Conservation (phyloP, 495 filamentous ascomycete genomes). For the Aspergillus cavernicola region DNA sequence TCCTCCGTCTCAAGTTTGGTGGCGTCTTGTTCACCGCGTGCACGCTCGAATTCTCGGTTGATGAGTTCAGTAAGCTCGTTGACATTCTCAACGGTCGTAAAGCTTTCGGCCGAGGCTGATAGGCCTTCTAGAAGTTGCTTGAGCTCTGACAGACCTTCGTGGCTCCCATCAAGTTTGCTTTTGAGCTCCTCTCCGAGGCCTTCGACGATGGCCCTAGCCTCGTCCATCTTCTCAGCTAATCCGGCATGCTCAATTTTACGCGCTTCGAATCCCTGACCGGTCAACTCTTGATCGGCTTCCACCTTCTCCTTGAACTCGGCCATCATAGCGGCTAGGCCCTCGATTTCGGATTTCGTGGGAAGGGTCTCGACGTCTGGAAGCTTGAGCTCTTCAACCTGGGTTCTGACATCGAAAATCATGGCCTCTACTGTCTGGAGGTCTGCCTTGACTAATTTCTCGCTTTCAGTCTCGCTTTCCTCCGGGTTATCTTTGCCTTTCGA, state of each 20-base stretch:
- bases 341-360: constrained; percentile 56
- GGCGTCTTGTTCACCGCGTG: constrained; percentile 63
- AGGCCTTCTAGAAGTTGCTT: constrained; percentile 59
- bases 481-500: constrained; percentile 57
- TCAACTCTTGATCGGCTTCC: constrained; percentile 64
- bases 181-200: constrained; percentile 65
- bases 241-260: constrained; percentile 62
- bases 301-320: constrained; percentile 67
- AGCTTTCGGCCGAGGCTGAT: constrained; percentile 56
- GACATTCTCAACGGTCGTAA: constrained; percentile 58
- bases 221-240: constrained; percentile 55
- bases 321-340: constrained; percentile 63
- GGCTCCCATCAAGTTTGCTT: constrained; percentile 56
- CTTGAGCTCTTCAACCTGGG: constrained; percentile 65
- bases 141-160: constrained; percentile 51
- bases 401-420: constrained; percentile 75
- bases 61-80: constrained; percentile 78
- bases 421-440: constrained; percentile 76
- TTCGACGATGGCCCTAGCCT: constrained; percentile 52
- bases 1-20: constrained; percentile 73
- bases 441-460: constrained; percentile 67
- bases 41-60: constrained; percentile 76
- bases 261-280: constrained; percentile 75
- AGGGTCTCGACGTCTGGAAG: constrained; percentile 62
- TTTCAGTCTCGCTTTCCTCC: constrained; percentile 55